These are phyloP conservation scores for Suillus discolor DNA, from an alignment of 768 basidiomycete genomes.

Conservation along the genomic window DNA sequence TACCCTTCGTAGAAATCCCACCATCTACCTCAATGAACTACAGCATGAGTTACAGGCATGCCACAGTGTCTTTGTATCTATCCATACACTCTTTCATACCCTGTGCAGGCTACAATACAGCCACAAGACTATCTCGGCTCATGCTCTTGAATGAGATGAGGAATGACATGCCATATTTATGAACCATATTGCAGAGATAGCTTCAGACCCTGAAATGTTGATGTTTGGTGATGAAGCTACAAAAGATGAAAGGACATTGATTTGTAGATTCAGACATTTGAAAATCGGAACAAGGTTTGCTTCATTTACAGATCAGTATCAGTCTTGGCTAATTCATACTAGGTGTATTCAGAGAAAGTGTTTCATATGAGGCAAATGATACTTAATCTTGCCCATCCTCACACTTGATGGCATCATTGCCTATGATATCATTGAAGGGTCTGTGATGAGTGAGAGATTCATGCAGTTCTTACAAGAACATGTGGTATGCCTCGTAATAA, in stretches of 20 bases:
- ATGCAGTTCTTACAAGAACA: too few relatives aligned
- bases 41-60: conserved; percentile 6
- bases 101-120: conserved; percentile 6
- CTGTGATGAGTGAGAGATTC: too few relatives aligned
- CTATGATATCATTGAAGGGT: too few relatives aligned
- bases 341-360: not conserved
- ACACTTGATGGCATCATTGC: too few relatives aligned
- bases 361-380: conserved; percentile 16
- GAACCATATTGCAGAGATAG: conserved; percentile 16
- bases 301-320: too few relatives aligned
- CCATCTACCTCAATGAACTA: conserved; percentile 14
- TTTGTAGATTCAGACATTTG: not conserved
- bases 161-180: conserved; percentile 16
- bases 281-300: not conserved
- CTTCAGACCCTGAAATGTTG: conserved; percentile 21
- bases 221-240: conserved; percentile 25
- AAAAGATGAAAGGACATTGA: conserved; percentile 14
- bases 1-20: not conserved
- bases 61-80: not conserved
- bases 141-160: conserved; percentile 19
- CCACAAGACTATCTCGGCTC: conserved; percentile 12
- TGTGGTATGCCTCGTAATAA: too few relatives aligned
- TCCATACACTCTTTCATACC: conserved; percentile 11
- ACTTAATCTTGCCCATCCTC: too few relatives aligned
- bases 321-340: conserved; percentile 7